Percentiles rank a stretch among this genome's conserved stretches.
Evolutionary conservation across 495 filamentous ascomycete species (phyloP).

Genomic region (Penicillium lividum): DNA sequence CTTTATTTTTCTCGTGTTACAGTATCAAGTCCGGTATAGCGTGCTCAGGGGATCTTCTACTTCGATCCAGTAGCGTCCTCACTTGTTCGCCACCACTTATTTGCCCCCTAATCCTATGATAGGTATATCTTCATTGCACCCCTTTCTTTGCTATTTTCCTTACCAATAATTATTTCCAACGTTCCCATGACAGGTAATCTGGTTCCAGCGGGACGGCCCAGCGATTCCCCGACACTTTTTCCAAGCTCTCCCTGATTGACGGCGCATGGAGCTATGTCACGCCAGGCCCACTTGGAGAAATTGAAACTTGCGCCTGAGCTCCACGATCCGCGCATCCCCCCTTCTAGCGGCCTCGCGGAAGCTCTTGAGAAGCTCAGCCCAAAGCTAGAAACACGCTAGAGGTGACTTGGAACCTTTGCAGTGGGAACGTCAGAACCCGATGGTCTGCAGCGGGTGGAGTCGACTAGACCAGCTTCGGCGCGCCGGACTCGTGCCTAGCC

Average conservation of each 20-base stretch:
- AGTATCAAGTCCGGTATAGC: neutral
- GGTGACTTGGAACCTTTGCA: slow-evolving; percentile 13
- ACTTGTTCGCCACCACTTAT: slow-evolving; percentile 7
- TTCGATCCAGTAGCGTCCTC: neutral
- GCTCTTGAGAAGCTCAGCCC: slow-evolving; percentile 6
- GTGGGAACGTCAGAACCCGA: slow-evolving; percentile 25
- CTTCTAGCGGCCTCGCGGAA: slow-evolving; percentile 25
- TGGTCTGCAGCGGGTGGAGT: slow-evolving; percentile 15
- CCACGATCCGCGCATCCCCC: slow-evolving; percentile 33
- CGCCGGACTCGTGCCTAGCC: neutral
- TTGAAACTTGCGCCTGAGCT: slow-evolving; percentile 22
- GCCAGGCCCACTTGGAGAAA: slow-evolving; percentile 26
- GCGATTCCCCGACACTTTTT: slow-evolving; percentile 10
- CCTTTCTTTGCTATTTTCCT: neutral
- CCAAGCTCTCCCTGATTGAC: slow-evolving; percentile 19
- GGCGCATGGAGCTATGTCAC: slow-evolving; percentile 21
- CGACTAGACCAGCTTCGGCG: neutral
- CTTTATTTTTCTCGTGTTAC: neutral
- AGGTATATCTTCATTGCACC: neutral
- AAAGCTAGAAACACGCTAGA: slow-evolving; percentile 33
- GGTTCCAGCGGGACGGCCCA: slow-evolving; percentile 18
- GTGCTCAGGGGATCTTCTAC: slow-evolving; percentile 1
- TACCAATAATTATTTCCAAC: neutral
- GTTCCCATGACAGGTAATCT: neutral
- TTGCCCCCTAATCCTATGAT: neutral